Evolutionary conservation across 2,329 filamentous ascomycete genomes (phyloP), one percentile per base, ranked within the genome.

Genomic region (Calycina herbarum): DNA sequence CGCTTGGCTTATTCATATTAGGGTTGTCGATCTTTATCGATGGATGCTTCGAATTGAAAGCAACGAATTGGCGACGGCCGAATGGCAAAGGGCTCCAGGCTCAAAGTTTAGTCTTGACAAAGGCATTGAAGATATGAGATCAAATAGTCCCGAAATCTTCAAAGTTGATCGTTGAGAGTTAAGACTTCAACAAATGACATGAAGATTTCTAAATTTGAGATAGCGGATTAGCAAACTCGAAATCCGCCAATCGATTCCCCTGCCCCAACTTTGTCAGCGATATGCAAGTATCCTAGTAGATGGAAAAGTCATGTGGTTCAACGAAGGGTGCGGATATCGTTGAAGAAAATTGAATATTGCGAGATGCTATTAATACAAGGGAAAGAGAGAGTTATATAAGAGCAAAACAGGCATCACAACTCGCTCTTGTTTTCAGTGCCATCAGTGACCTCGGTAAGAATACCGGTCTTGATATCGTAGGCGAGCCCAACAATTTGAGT

Each of bases 401-500:
- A 51, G 8, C 29, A 38, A 38, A 17, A 35, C 27, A 15, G 27
- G 45, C 5, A 35, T 63, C 31, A 66, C 48, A 68, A n/a, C 17
- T 66, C 66, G 17, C 54, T 62, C n/a, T 67, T 65, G 8, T 27
- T 63, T 5, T 65, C 63, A 15, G 63, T 58, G 3, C 7, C 20
- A 20, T 62, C 60, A 20, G 40, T 54, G 3, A 71, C 65, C 35
- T 68, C 60, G 29, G 62, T 68, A 24, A 69, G 58, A 15, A 68
- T 24, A 20, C 69, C 70, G 20, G 66, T 70, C 27, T 62, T 56
- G 24, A 68, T 72, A 61, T 72, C 70, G 54, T 67, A 70, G 15
- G 66, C 67, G 2, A 72, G 35, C 0, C 70, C 69, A 17, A 72
- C 63, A 51, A 72, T 64, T n/a, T 68, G 67, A 15, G 67, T 70